Percentiles rank a stretch among this genome's conserved stretches.
Conservation (phyloP, 2,329 filamentous ascomycete genomes). For the Eurotiales sp. region DNA sequence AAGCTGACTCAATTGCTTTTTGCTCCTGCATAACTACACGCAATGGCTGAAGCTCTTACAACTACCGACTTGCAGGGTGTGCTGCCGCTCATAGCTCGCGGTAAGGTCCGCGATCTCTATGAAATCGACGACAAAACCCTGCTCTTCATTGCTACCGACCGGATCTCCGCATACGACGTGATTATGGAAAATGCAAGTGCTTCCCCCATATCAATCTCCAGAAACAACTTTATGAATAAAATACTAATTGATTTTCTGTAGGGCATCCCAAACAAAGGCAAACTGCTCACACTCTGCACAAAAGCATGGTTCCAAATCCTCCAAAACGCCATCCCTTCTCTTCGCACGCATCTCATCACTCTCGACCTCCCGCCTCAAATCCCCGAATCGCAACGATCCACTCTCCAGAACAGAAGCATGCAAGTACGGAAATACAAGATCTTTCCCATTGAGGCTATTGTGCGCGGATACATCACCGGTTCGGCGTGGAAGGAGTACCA, state of each 20-base stretch:
- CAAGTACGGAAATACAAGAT: slow-evolving; percentile 69
- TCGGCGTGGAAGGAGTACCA: slow-evolving; percentile 79
- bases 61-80: slow-evolving; percentile 40
- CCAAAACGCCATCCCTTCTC: slow-evolving; percentile 50
- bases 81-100: slow-evolving; percentile 53
- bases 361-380: slow-evolving; percentile 53
- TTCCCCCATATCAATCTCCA: slow-evolving; percentile 26
- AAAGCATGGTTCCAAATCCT: slow-evolving; percentile 66
- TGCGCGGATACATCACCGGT: slow-evolving; percentile 87
- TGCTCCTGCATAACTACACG: slow-evolving; percentile 2
- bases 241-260: slow-evolving; percentile 24
- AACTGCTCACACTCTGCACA: slow-evolving; percentile 64
- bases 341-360: slow-evolving; percentile 62
- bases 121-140: slow-evolving; percentile 65
- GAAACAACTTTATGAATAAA: not conserved
- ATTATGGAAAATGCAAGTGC: slow-evolving; percentile 69
- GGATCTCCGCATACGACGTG: slow-evolving; percentile 94
- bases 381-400: slow-evolving; percentile 45
- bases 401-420: slow-evolving; percentile 68
- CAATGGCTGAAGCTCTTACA: slow-evolving; percentile 38
- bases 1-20: not conserved
- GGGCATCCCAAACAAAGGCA: slow-evolving; percentile 66
- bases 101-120: slow-evolving; percentile 82
- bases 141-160: slow-evolving; percentile 81
- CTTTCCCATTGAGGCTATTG: slow-evolving; percentile 76